A percentile compares a stretch with the other conserved stretches of the same genome.
Conservation (phyloP, 2,329 filamentous ascomycete genomes). For the Aspergillus sp. region DNA sequence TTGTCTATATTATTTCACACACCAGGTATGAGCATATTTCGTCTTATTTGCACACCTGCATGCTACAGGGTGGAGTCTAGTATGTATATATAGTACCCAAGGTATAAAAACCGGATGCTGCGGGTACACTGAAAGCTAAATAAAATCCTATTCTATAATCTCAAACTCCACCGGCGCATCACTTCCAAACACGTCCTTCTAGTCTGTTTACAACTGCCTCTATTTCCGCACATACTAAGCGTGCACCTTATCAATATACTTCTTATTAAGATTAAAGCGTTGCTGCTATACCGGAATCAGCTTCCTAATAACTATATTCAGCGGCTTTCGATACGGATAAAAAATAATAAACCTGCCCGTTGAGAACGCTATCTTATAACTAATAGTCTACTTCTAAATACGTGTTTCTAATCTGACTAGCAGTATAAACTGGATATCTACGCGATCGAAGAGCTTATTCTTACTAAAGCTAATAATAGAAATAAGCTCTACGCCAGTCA, state of each 20-base stretch:
- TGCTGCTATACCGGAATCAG: conserved; percentile 64
- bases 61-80: neutral
- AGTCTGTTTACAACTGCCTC: conserved; percentile 25
- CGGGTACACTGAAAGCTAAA: neutral
- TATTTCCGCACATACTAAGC: conserved; percentile 62
- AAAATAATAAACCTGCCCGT: conserved; percentile 75
- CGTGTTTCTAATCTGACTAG: conserved; percentile 60
- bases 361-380: conserved; percentile 78
- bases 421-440: conserved; percentile 65
- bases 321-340: conserved; percentile 74
- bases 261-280: conserved; percentile 57
- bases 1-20: neutral
- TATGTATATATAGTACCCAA: neutral
- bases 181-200: conserved; percentile 27
- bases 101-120: neutral
- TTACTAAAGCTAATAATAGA: conserved; percentile 83
- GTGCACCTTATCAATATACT: conserved; percentile 73
- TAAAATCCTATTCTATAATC: conserved; percentile 17
- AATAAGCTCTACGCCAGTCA: conserved; percentile 78
- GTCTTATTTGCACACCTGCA: neutral
- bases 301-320: conserved; percentile 78
- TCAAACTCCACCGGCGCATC: conserved; percentile 26
- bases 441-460: conserved; percentile 82
- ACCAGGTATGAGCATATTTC: neutral
- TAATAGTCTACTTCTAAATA: conserved; percentile 60